phyloP scores from a whole-genome alignment of 2,329 filamentous ascomycete genomes.

The Aspergillus melleus region DNA sequence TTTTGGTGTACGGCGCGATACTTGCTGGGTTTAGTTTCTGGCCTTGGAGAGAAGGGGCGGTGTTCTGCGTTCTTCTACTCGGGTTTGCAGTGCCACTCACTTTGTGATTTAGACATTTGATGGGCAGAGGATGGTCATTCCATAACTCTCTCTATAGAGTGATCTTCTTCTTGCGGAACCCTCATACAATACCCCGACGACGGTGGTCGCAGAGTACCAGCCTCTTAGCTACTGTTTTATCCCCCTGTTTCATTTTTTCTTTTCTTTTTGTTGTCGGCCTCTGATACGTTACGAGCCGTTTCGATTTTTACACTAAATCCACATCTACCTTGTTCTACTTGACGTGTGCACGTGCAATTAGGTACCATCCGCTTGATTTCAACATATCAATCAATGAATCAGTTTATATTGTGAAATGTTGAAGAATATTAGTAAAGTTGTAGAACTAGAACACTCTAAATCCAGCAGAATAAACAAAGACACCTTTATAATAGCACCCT shows the following conservation, averaged over 20 bases:
- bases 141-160: not conserved
- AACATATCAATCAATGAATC: not conserved
- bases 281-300: not conserved
- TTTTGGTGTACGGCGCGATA: constrained; percentile 23
- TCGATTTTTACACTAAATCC: not conserved
- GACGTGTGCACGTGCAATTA: not conserved
- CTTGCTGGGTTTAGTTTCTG: constrained; percentile 15
- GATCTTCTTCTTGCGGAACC: not conserved
- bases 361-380: not conserved
- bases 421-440: not conserved
- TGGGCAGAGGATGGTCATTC: not conserved
- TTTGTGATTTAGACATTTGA: not conserved
- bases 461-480: no score
- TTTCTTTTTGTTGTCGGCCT: not conserved
- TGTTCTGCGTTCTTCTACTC: constrained; percentile 19
- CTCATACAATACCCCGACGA: not conserved
- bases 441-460: no score
- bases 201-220: not conserved
- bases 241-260: not conserved
- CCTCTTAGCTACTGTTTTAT: not conserved
- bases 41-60: constrained; percentile 14
- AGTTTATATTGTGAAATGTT: not conserved
- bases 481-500: no score
- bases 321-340: not conserved
- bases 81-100: constrained; percentile 3